Conservation (phyloP, 352 stramenopile genomes). For the Pythium apleroticum region DNA sequence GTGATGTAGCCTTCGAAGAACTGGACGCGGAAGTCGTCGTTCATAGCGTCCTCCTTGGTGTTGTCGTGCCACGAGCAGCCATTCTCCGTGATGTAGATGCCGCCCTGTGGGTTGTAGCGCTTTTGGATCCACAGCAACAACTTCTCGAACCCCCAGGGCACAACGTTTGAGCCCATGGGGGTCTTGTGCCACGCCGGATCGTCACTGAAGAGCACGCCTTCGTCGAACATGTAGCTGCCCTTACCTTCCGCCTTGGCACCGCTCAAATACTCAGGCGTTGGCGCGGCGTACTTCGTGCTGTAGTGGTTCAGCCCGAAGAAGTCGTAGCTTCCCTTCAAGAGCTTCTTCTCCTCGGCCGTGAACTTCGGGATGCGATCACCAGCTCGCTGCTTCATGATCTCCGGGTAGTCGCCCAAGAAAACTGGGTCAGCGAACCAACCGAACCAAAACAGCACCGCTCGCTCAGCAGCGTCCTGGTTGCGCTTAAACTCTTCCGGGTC, state of each 20-base stretch:
- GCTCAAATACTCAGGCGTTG: not conserved
- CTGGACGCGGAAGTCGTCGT: conserved; percentile 72
- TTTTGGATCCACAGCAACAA: conserved; percentile 88
- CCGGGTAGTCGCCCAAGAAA: conserved; percentile 87
- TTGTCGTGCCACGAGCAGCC: conserved; percentile 66
- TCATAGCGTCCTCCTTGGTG: conserved; percentile 65
- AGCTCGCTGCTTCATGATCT: conserved; percentile 69
- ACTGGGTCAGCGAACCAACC: conserved; percentile 92
- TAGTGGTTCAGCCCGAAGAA: not conserved
- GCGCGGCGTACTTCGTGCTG: not conserved
- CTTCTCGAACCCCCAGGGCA: conserved; percentile 82
- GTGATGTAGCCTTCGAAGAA: conserved; percentile 86
- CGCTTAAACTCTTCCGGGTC: conserved; percentile 47
- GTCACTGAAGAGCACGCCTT: conserved; percentile 38
- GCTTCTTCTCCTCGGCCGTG: not conserved
- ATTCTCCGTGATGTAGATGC: conserved; percentile 93
- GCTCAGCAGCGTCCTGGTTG: conserved; percentile 64
- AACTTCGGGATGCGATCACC: not conserved
- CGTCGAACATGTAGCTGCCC: conserved; percentile 39
- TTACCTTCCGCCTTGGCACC: conserved; percentile 27
- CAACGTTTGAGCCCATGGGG: conserved; percentile 74
- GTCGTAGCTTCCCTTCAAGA: not conserved
- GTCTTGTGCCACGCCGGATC: conserved; percentile 66
- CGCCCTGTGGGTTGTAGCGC: conserved; percentile 67
- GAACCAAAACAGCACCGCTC: conserved; percentile 84